Base-by-base conservation (phyloP, 2,329 filamentous ascomycete species). In the Neodidymelliopsis sp. region DNA sequence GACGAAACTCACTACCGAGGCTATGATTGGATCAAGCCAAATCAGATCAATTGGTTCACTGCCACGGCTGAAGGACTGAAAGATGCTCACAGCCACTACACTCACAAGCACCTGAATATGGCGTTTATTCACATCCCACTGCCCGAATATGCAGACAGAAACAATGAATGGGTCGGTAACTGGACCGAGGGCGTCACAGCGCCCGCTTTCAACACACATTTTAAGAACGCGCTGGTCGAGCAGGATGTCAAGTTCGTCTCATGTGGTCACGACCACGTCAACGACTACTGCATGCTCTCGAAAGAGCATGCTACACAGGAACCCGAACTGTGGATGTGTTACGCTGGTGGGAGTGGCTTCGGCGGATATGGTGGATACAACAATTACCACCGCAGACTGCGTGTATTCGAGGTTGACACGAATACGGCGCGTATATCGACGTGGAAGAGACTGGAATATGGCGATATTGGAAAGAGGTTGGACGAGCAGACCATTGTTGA, bases 51-150 rank as follows among this genome's bases (percentile, higher is more conserved):
- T 46, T 99, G 94, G 94, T 99, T 99, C 78, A 87, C 85, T 59
- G 82, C 84, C 56, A 96, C 90, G 1, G 86, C 90, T 0, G 79
- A 87, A 48, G 76, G 84, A 10, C 76, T 97, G 35, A 85, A 86
- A 64, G 70, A 72, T 11, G 84, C 84, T 52, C 92, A 96, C 70
- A 82, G 83, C 54, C 86, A 91, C 63, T 99, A 97, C 73, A 90
- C 89, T 0, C 90, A 94, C 66, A 88, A 91, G 40, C 94, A 97
- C 70, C 90, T 99, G 83, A 89, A 99, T 68, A 84, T 97, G 72
- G 91, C 94, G 0, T 99, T 99, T 69, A 95, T 99, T 55, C 94
- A 99, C 70, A 99, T 99, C 46, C 94, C 94, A 0, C 78, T 99
- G 3, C 92, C 94, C 0, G 94, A 99, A 71, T 97, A 97, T 66